Evolutionary conservation across 2,329 filamentous ascomycete genomes (phyloP).

Genomic region (Fusarium pilosicola): DNA sequence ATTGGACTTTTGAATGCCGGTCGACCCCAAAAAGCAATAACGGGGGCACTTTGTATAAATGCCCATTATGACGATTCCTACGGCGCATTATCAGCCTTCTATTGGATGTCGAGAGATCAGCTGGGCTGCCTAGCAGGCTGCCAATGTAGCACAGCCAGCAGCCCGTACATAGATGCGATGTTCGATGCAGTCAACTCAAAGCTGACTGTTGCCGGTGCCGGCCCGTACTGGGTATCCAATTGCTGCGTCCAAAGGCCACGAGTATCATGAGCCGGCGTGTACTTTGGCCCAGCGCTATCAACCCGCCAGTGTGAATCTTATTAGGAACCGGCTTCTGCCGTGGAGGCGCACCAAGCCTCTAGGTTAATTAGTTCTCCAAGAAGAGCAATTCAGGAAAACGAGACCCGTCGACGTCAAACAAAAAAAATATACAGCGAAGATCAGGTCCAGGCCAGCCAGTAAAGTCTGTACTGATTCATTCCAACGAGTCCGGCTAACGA

Average conservation of each 20-base stretch:
- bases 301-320: background rate
- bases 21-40: constrained; percentile 27
- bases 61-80: constrained; percentile 30
- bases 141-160: constrained; percentile 27
- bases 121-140: constrained; percentile 29
- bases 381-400: constrained; percentile 11
- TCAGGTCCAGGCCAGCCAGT: constrained; percentile 13
- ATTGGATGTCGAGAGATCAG: constrained; percentile 30
- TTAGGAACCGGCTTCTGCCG: constrained; percentile 2
- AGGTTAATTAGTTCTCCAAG: background rate
- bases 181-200: background rate
- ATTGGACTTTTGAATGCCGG: constrained; percentile 27
- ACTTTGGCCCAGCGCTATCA: constrained; percentile 3
- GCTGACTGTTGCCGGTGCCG: background rate
- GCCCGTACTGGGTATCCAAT: background rate
- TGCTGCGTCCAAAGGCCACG: background rate
- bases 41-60: constrained; percentile 23
- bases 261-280: background rate
- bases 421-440: background rate
- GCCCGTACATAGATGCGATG: constrained; percentile 1
- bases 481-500: constrained; percentile 26
- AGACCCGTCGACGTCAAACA: background rate
- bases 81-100: constrained; percentile 9
- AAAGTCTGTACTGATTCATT: constrained; percentile 30
- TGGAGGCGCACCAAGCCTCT: constrained; percentile 6